Evolutionary conservation across 306 rosid species (phyloP).

Genomic region (Astragalus glycyphyllos): DNA sequence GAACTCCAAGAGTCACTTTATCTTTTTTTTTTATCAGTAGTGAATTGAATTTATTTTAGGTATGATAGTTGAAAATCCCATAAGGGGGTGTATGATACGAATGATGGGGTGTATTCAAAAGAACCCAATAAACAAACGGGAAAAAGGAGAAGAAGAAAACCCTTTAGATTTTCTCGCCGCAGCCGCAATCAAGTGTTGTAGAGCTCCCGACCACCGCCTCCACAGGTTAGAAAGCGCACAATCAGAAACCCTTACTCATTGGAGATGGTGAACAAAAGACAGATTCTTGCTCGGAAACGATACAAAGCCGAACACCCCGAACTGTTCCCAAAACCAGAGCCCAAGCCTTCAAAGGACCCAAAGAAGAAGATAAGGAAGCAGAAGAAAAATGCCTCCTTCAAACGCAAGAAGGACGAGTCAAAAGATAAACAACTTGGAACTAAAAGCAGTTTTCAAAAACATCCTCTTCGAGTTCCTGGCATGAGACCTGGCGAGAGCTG

Average conservation of each 20-base stretch:
- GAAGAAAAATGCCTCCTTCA: slow-evolving; percentile 45
- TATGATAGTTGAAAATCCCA: too few relatives aligned
- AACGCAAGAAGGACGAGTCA: slow-evolving; percentile 52
- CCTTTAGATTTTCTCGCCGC: slow-evolving; percentile 20
- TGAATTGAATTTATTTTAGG: too few relatives aligned
- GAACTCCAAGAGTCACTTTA: too few relatives aligned
- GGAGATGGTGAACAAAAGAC: slow-evolving; percentile 83
- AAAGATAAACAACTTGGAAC: slow-evolving; percentile 20
- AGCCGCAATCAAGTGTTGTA: slow-evolving; percentile 4
- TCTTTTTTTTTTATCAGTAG: too few relatives aligned
- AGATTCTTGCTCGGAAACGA: slow-evolving; percentile 71
- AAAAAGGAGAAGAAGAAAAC: background rate
- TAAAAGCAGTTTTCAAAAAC: slow-evolving; percentile 50
- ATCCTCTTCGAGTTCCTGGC: slow-evolving; percentile 90
- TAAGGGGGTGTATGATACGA: too few relatives aligned
- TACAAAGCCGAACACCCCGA: slow-evolving; percentile 63
- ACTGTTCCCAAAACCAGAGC: slow-evolving; percentile 56
- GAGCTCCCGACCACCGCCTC: background rate
- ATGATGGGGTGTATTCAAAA: too few relatives aligned
- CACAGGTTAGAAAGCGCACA: background rate
- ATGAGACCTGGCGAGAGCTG: slow-evolving; percentile 95
- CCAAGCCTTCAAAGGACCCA: slow-evolving; percentile 65
- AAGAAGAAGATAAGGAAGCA: slow-evolving; percentile 48
- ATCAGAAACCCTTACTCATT: background rate
- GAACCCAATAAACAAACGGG: too few relatives aligned